A percentile compares a stretch with the other conserved stretches of the same genome.
Evolutionary conservation across 2,329 filamentous ascomycete species (phyloP).

Genomic region (Exophiala aquamarina): DNA sequence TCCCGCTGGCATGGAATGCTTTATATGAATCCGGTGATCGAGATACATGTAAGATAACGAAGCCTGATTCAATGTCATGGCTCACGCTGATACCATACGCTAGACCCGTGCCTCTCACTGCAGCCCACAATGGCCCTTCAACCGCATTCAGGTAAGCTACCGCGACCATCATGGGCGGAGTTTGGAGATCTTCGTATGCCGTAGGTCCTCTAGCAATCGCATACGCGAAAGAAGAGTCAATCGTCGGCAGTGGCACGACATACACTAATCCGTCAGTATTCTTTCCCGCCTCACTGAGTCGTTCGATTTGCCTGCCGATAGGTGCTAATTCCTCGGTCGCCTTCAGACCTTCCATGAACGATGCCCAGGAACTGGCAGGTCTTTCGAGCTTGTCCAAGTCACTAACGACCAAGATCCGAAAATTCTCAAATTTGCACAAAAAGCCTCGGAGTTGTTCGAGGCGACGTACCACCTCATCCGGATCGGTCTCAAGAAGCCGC

Average conservation of each 20-base stretch:
- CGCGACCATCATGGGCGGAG: slow-evolving; percentile 84
- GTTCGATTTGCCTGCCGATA: slow-evolving; percentile 66
- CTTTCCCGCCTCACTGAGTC: slow-evolving; percentile 74
- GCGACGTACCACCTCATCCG: slow-evolving; percentile 71
- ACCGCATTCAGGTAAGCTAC: slow-evolving; percentile 88
- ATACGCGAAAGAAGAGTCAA: slow-evolving; percentile 88
- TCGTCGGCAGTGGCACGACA: slow-evolving; percentile 84
- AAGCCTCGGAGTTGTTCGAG: slow-evolving; percentile 74
- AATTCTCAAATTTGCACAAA: slow-evolving; percentile 80
- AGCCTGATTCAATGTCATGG: slow-evolving; percentile 74
- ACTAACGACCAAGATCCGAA: slow-evolving; percentile 80
- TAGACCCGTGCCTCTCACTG: slow-evolving; percentile 87
- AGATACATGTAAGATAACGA: slow-evolving; percentile 82
- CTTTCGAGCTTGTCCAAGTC: slow-evolving; percentile 72
- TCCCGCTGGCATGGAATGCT: slow-evolving; percentile 74
- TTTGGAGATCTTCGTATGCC: slow-evolving; percentile 71
- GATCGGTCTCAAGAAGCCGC: slow-evolving; percentile 72
- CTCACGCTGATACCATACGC: slow-evolving; percentile 85
- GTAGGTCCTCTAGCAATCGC: slow-evolving; percentile 72
- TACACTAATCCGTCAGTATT: slow-evolving; percentile 73
- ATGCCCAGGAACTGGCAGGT: slow-evolving; percentile 78
- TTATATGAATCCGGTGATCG: slow-evolving; percentile 86
- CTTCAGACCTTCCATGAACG: slow-evolving; percentile 56
- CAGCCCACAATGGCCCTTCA: slow-evolving; percentile 91
- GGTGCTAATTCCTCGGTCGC: slow-evolving; percentile 60